Evolutionary conservation across 345 rosid species (phyloP), one percentile per base, ranked within the genome.

Genomic region (Arabis hirsuta): DNA sequence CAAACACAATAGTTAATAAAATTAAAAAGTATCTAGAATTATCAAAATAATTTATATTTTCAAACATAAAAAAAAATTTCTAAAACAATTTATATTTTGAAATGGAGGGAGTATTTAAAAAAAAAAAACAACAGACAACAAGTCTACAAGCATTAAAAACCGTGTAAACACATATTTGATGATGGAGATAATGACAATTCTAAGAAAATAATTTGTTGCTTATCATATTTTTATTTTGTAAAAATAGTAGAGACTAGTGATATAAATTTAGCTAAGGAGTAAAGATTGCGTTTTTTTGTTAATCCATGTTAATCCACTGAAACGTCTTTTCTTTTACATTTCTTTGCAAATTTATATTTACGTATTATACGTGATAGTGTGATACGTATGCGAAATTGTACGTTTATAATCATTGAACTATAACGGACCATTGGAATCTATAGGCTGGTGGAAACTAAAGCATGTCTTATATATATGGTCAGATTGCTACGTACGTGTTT

Each of bases 401-500:
- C 55, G 20, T 56, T 39, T 44, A 42, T n/a, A 42, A 31, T 62
- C 54, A 71, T 42, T 13, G 12, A 71, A 71, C 32, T 34, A 38
- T 0, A 63, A 62, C 67, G 46, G 54, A 73, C 72, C 72, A 55
- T 7, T 55, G 64, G 55, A 72, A 72, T 38, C 58, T 41, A 47
- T 64, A 41, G 66, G 47, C 29, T 50, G 61, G 58, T 58, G 31
- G 61, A 58, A 50, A 29, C 27, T 50, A 74, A 59, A 58, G 55
- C 55, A 51, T 66, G 48, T 10, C 73, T 42, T 74, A n/a, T 73
- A 27, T 74, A n/a, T 73, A 27, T 74, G 60, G 78, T 65, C 46
- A 50, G 52, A 58, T 66, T 51, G 39, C 39, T 42, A 73, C 13
- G 39, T 66, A 58, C 78, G 72, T 73, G 72, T 73, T 56, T 42